Base-by-base conservation (phyloP, 768 basidiomycete genomes). In the Amanita rubescens region DNA sequence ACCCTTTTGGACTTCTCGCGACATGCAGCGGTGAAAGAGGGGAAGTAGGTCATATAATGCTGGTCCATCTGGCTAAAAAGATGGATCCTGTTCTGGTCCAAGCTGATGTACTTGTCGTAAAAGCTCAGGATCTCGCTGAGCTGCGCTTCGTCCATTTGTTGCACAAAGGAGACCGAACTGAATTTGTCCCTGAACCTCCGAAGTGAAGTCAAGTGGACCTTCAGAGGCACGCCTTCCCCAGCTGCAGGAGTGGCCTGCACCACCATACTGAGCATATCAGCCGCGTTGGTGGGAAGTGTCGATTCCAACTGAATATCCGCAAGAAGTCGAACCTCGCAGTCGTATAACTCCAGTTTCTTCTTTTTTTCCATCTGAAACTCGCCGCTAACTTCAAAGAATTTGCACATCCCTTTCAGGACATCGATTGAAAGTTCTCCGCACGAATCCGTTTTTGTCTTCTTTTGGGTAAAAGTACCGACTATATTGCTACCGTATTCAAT, bases 401-500 rank as follows among this genome's bases (percentile, higher is more conserved):
- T 55, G 32, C 51, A 56, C 15, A 35, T 57, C 49, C 51, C 55
- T 39, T 48, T 57, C 27, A 51, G 25, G 3, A 53, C 46, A 10
- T 37, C 20, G 7, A 25, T 25, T 10, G 34, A 37, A 17, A 49
- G n/a, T 9, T 24, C 35, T 11, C 47, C 34, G n/a, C 19, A 19
- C 2, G 47, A 20, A 10, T 48, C 32, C 5, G 15, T 19, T n/a
- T 10, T 15, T 24, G 17, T 48, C 30, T 52, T 48, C 53, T 58
- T 55, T 45, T 51, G 42, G 22, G 50, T 48, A 14, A 59, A 51
- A 14, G 45, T 52, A 39, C 55, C 57, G 24, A 59, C 52, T 12
- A 58, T 41, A 42, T 53, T 58, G 27, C 59, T 54, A 15, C 59
- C 59, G 39, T 49, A 59, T 27, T 49, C 45, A 48, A 59, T 59